Conservation (phyloP, 1,139 yeast genomes). For the Meyerozyma guilliermondii region DNA sequence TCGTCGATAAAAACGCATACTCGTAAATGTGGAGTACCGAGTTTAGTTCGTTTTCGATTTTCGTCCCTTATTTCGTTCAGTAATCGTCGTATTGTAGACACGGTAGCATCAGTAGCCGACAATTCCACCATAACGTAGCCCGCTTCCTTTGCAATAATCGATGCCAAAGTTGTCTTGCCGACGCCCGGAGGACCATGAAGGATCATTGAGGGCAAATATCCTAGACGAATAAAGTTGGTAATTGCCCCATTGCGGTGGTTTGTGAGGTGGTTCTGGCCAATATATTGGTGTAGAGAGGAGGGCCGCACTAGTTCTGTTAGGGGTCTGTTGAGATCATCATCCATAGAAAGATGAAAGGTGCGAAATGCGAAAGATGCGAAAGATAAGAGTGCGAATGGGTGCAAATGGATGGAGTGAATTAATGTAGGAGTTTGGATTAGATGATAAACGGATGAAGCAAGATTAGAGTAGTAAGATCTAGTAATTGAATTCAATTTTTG, state of each 20-base stretch:
- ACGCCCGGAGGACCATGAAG: constrained; percentile 44
- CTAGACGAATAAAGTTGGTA: constrained; percentile 27
- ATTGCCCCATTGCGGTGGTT: constrained; percentile 25
- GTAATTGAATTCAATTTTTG: too few species aligned
- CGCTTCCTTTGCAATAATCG: constrained; percentile 28
- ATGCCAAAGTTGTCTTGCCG: constrained; percentile 43
- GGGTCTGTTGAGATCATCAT: constrained; percentile 9
- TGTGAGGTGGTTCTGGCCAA: constrained; percentile 38
- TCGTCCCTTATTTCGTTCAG: constrained; percentile 20
- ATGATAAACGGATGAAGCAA: too few species aligned
- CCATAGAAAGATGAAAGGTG: not conserved
- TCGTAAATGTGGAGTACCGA: constrained; percentile 13
- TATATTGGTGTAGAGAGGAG: constrained; percentile 18
- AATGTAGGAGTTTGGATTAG: too few species aligned
- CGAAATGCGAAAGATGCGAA: not conserved
- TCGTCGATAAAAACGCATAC: constrained; percentile 42
- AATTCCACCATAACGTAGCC: constrained; percentile 34
- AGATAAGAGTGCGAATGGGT: not conserved
- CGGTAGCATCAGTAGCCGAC: constrained; percentile 37
- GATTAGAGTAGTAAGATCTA: too few species aligned
- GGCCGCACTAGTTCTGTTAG: constrained; percentile 27
- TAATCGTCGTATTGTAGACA: constrained; percentile 24
- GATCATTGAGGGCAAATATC: constrained; percentile 41
- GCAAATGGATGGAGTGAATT: too few species aligned
- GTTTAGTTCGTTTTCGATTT: constrained; percentile 15